Percentiles rank a stretch among this genome's conserved stretches.
Conservation (phyloP, 164 flowering plant genomes). For the Umbellularia californica region DNA sequence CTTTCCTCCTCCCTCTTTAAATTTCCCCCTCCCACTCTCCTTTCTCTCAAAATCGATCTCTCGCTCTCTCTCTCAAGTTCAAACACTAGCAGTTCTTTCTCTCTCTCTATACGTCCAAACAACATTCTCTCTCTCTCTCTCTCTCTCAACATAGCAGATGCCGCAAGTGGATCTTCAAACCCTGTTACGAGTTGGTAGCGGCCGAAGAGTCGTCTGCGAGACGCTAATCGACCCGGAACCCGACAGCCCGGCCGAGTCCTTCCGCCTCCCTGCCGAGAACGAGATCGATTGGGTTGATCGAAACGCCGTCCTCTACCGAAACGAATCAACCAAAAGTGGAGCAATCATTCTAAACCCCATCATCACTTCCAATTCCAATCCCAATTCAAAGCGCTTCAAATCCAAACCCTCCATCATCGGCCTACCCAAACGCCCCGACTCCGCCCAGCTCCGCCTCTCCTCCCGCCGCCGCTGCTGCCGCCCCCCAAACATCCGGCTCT, state of each 20-base stretch:
- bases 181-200: slow-evolving; percentile 14
- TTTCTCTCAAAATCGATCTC: too few relatives aligned
- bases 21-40: too few relatives aligned
- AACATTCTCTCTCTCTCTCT: too few relatives aligned
- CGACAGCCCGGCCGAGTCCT: slow-evolving; percentile 27
- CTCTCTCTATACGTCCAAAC: too few relatives aligned
- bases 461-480: slow-evolving; percentile 12
- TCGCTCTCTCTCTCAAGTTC: too few relatives aligned
- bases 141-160: neutral
- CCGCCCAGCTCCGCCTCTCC: slow-evolving; percentile 4
- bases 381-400: slow-evolving; percentile 14
- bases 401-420: slow-evolving; percentile 22
- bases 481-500: slow-evolving; percentile 10
- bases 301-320: slow-evolving; percentile 23
- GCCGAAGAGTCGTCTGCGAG: slow-evolving; percentile 22
- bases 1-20: too few relatives aligned
- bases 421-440: slow-evolving; percentile 21
- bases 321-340: slow-evolving; percentile 12
- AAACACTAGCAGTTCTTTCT: too few relatives aligned
- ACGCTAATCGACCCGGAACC: slow-evolving; percentile 7
- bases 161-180: slow-evolving; percentile 22
- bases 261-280: slow-evolving; percentile 13
- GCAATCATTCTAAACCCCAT: neutral
- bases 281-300: slow-evolving; percentile 29
- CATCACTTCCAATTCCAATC: neutral